A percentile compares a stretch with the other conserved stretches of the same genome.
Conservation (phyloP, 2,329 filamentous ascomycete genomes). For the Beauveria bassiana region DNA sequence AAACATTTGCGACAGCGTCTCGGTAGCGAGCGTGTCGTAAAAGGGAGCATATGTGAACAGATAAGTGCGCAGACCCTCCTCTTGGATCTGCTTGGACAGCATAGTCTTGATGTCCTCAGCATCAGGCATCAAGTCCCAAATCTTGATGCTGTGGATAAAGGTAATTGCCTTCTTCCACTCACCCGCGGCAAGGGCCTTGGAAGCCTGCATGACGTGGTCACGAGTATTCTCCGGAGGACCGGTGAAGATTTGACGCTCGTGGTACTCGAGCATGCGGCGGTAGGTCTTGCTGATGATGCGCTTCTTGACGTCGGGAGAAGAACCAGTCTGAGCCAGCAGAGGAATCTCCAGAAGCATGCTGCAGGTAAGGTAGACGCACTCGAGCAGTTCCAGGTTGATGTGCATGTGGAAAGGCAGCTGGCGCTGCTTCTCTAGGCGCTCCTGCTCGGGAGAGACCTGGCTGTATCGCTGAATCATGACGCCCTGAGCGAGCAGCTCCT, state of each 20-base stretch:
- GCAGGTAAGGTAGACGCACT: slow-evolving; percentile 97
- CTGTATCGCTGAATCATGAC: slow-evolving; percentile 97
- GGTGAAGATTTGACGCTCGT: slow-evolving; percentile 98
- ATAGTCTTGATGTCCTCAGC: slow-evolving; percentile 90
- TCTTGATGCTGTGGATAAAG: slow-evolving; percentile 97
- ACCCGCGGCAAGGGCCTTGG: slow-evolving; percentile 89
- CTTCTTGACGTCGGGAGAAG: slow-evolving; percentile 94
- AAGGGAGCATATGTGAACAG: slow-evolving; percentile 99
- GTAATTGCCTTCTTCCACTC: slow-evolving; percentile 97
- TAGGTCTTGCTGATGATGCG: slow-evolving; percentile 99
- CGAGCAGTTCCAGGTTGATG: slow-evolving; percentile 96
- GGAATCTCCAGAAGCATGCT: slow-evolving; percentile 99
- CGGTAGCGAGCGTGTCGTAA: slow-evolving; percentile 90
- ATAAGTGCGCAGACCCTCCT: slow-evolving; percentile 95
- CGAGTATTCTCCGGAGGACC: slow-evolving; percentile 97
- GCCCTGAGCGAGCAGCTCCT: slow-evolving; percentile 94
- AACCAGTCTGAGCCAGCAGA: slow-evolving; percentile 91
- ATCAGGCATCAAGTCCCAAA: slow-evolving; percentile 96
- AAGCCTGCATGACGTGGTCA: slow-evolving; percentile 98
- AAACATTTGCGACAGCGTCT: slow-evolving; percentile 87
- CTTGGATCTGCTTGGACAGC: slow-evolving; percentile 97
- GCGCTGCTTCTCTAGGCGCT: slow-evolving; percentile 91
- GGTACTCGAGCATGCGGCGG: slow-evolving; percentile 97
- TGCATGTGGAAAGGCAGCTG: slow-evolving; percentile 99
- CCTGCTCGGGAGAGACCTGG: slow-evolving; percentile 94